Evolutionary conservation across 2,329 filamentous ascomycete species (phyloP).

Genomic region (Pseudogymnoascus sp.): DNA sequence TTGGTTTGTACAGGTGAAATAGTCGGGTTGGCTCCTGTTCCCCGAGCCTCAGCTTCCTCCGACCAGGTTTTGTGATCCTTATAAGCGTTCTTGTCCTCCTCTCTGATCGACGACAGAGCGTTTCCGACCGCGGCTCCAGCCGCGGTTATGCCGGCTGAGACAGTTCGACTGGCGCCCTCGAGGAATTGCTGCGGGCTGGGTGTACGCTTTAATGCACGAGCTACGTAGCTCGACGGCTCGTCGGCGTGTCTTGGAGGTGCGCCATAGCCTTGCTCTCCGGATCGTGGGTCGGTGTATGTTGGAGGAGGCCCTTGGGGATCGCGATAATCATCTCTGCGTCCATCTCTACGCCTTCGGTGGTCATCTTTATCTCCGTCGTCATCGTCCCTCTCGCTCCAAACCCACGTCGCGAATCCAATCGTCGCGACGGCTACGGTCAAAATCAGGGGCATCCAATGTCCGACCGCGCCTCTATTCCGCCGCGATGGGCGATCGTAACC

Average conservation of each 20-base stretch:
- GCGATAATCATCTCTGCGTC: constrained; percentile 43
- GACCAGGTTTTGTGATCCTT: constrained; percentile 87
- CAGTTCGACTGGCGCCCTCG: constrained; percentile 71
- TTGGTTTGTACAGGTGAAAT: neutral
- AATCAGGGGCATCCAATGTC: constrained; percentile 84
- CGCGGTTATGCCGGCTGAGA: constrained; percentile 73
- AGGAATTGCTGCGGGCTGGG: constrained; percentile 85
- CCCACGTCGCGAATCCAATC: constrained; percentile 79
- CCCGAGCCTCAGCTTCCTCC: constrained; percentile 72
- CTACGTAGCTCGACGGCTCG: constrained; percentile 55
- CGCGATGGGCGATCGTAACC: constrained; percentile 37
- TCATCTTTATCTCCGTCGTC: constrained; percentile 60
- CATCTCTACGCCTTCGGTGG: constrained; percentile 40
- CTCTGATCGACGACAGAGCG: constrained; percentile 72
- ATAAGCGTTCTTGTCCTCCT: constrained; percentile 73
- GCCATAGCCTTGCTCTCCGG: constrained; percentile 36
- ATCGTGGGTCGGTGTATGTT: constrained; percentile 32
- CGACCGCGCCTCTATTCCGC: constrained; percentile 53
- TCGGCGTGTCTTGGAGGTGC: constrained; percentile 30
- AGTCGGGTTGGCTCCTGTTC: constrained; percentile 35
- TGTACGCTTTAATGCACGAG: constrained; percentile 69
- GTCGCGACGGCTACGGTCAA: constrained; percentile 83
- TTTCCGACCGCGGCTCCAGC: constrained; percentile 76
- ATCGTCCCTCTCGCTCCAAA: constrained; percentile 81
- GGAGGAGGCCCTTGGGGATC: constrained; percentile 33